Percentiles rank a stretch among this genome's conserved stretches.
These are phyloP conservation scores for Aspergillus oerlinghausenensis DNA, from an alignment of 2,329 filamentous ascomycete genomes.

Conservation along the genomic window DNA sequence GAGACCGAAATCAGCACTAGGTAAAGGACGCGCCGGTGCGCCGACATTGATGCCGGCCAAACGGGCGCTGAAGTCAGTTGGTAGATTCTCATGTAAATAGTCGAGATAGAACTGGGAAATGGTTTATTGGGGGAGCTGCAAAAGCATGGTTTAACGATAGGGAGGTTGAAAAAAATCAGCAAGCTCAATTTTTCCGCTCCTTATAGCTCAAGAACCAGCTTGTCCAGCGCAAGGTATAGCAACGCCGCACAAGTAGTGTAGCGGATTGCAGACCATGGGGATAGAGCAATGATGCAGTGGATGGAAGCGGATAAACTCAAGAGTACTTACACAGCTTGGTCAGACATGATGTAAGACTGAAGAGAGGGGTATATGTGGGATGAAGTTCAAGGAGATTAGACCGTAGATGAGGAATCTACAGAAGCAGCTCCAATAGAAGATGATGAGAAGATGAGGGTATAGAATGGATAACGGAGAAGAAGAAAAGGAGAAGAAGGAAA, in stretches of 20 bases:
- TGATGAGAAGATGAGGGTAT: constrained; percentile 7
- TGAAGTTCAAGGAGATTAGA: constrained; percentile 10
- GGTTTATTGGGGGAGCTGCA: no score
- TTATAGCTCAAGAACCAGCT: no score
- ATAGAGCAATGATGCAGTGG: constrained; percentile 6
- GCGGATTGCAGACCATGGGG: background rate
- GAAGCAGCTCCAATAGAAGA: constrained; percentile 3
- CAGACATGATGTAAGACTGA: constrained; percentile 36
- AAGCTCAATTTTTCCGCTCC: no score
- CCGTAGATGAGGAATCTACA: background rate
- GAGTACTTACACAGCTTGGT: constrained; percentile 43
- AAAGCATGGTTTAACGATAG: no score
- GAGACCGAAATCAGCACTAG: constrained; percentile 81
- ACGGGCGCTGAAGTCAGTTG: constrained; percentile 61
- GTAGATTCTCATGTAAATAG: constrained; percentile 33
- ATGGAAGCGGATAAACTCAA: constrained; percentile 1
- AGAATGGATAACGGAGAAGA: constrained; percentile 12
- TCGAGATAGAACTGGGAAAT: constrained; percentile 1
- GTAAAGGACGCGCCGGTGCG: constrained; percentile 50
- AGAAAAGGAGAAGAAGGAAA: constrained; percentile 18
- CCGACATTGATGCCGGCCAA: constrained; percentile 69
- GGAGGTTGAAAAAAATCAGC: no score
- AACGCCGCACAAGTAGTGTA: background rate
- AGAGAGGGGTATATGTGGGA: constrained; percentile 9
- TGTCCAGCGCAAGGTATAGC: no score